Percentiles rank a stretch among this genome's conserved stretches.
Evolutionary conservation across 345 rosid species (phyloP).

Genomic region (Anastatica hierochuntica): DNA sequence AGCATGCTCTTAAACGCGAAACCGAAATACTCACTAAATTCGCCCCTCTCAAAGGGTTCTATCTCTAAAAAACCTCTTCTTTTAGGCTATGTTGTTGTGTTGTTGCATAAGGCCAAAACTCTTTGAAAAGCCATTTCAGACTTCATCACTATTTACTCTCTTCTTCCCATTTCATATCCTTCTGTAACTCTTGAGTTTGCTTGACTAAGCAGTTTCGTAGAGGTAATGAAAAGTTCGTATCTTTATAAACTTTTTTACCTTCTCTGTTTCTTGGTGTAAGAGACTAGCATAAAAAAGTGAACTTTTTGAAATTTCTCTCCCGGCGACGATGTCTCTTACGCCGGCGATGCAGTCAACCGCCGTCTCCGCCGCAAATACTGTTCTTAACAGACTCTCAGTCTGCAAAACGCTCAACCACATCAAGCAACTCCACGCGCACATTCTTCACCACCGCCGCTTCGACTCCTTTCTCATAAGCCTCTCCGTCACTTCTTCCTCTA

Average conservation of each 20-base stretch:
- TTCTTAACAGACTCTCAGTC: conserved; percentile 20
- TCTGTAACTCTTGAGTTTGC: too few relatives aligned
- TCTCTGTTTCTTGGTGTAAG: too few relatives aligned
- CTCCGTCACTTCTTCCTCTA: conserved; percentile 26
- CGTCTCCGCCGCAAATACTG: conserved; percentile 3
- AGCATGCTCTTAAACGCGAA: conserved; percentile 39
- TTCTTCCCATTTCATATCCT: too few relatives aligned
- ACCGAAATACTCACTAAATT: conserved; percentile 47
- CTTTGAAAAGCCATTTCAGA: too few relatives aligned
- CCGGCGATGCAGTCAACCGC: conserved; percentile 4
- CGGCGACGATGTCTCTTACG: not conserved
- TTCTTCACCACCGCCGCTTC: conserved; percentile 25
- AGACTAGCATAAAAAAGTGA: too few relatives aligned
- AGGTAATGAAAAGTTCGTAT: too few relatives aligned
- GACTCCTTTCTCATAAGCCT: conserved; percentile 27
- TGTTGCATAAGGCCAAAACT: too few relatives aligned
- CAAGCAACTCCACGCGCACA: conserved; percentile 43
- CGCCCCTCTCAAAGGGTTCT: conserved; percentile 45
- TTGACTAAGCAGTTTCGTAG: too few relatives aligned
- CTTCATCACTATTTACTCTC: too few relatives aligned
- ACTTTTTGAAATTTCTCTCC: too few relatives aligned
- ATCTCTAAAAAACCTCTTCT: conserved; percentile 5
- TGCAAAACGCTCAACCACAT: conserved; percentile 29
- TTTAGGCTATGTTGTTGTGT: too few relatives aligned
- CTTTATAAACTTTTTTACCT: too few relatives aligned